Evolutionary conservation across 78 protist genomes (phyloP), one percentile per base, ranked within the genome.

Genomic region (Monocercomonoides exilis): DNA sequence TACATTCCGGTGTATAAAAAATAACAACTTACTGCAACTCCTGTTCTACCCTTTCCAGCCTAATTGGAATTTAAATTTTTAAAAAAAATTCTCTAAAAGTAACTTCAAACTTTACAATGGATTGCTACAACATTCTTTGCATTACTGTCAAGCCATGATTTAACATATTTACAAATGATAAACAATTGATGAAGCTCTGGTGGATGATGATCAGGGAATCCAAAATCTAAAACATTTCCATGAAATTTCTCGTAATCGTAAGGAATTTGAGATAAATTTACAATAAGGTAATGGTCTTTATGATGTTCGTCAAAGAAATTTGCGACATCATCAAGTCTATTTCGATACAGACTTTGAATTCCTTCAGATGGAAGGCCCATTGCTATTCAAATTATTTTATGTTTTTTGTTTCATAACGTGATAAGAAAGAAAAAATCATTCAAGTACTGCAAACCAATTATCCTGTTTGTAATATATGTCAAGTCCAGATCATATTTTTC

Each of bases 401-500:
- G n/a, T n/a, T n/a, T n/a, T n/a, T n/a, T n/a, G n/a, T n/a, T n/a
- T n/a, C n/a, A n/a, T n/a, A n/a, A n/a, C n/a, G n/a, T n/a, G n/a
- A n/a, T n/a, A n/a, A n/a, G n/a, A n/a, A n/a, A n/a, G n/a, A n/a
- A n/a, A n/a, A n/a, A n/a, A n/a, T n/a, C n/a, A n/a, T n/a, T n/a
- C n/a, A 11, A 54, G 70, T 29, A 54, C 21, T n/a, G n/a, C 70
- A 54, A 11, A 54, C 70, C 94, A 29, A 92, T 92, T 81, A 92
- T 46, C 1, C 84, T 43, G 32, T 35, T 44, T 1, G 90, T 87
- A 33, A 92, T 87, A 77, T 92, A 92, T 36, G 94, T 77, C 36
- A 92, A 45, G 54, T 92, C 94, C 29, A 92, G 88, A 80, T 92
- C 82, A 77, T 85, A 92, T 43, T 42, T 64, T n/a, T 32, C 91